These are phyloP conservation scores for Fomes fomentarius DNA, from an alignment of 1,284 basidiomycete genomes.

Conservation along the genomic window DNA sequence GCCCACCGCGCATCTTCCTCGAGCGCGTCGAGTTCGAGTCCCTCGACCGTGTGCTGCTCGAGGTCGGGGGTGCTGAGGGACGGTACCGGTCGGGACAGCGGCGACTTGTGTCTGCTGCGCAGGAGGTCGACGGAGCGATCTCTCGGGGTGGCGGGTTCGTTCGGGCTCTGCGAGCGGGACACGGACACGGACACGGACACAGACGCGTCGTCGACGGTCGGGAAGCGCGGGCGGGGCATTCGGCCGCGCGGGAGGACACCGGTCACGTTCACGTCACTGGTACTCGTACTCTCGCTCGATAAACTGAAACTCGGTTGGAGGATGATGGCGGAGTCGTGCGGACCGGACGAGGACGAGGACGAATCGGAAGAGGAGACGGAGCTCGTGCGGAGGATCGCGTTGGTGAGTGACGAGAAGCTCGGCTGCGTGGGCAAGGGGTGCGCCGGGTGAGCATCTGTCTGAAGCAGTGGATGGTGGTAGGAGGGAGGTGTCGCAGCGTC, in stretches of 20 bases:
- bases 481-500: constrained; percentile 1
- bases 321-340: constrained; percentile 34
- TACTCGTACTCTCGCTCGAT: too few relatives aligned
- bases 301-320: constrained; percentile 29
- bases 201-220: constrained; percentile 2
- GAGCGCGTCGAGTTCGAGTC: constrained; percentile 17
- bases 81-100: constrained; percentile 5
- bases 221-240: constrained; percentile 11
- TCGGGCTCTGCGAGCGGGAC: constrained; percentile 33
- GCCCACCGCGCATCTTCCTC: constrained; percentile 19
- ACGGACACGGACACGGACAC: too few relatives aligned
- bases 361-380: constrained; percentile 31
- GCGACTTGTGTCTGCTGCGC: constrained; percentile 24
- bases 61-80: constrained; percentile 15
- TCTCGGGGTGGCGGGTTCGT: constrained; percentile 25
- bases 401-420: constrained; percentile 27
- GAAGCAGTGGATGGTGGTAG: constrained; percentile 20
- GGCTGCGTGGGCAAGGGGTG: constrained; percentile 26
- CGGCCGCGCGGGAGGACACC: constrained; percentile 24
- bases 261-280: too few relatives aligned
- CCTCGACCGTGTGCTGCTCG: constrained; percentile 5
- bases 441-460: constrained; percentile 14
- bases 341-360: constrained; percentile 31
- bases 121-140: constrained; percentile 19
- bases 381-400: constrained; percentile 29